A percentile compares a stretch with the other conserved stretches of the same genome.
These are phyloP conservation scores for Closterium sp. DNA, from an alignment of 139 green algal genomes.

Conservation along the genomic window DNA sequence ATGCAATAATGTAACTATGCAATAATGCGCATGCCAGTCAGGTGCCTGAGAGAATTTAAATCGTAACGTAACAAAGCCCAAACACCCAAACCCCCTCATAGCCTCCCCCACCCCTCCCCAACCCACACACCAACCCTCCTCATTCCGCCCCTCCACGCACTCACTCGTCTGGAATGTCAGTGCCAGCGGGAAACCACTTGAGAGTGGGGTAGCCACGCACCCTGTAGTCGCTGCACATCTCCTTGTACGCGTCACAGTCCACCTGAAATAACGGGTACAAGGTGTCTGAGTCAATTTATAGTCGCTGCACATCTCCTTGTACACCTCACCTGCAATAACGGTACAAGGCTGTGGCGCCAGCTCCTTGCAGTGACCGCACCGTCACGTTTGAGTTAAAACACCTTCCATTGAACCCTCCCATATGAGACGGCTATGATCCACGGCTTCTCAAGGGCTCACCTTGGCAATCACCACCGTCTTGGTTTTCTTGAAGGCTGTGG, in stretches of 20 bases:
- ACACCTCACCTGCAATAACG: no score
- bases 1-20: no score
- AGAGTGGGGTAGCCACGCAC: slow-evolving; percentile 44
- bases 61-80: no score
- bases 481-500: slow-evolving; percentile 34
- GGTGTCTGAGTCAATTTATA: background rate
- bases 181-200: slow-evolving; percentile 46
- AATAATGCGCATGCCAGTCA: no score
- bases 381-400: no score
- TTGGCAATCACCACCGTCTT: slow-evolving; percentile 30
- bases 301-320: no score
- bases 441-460: background rate
- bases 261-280: background rate
- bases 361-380: slow-evolving; percentile 52
- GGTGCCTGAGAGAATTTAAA: no score
- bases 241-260: slow-evolving; percentile 49
- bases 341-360: no score
- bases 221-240: slow-evolving; percentile 39
- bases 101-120: background rate
- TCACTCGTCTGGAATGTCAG: slow-evolving; percentile 27
- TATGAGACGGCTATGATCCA: no score
- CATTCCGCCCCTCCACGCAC: background rate
- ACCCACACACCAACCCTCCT: background rate
- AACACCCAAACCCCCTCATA: no score
- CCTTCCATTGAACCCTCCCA: no score